Evolutionary conservation across 2,329 filamentous ascomycete genomes (phyloP).

Genomic region (Ceratocystis lukuohia): DNA sequence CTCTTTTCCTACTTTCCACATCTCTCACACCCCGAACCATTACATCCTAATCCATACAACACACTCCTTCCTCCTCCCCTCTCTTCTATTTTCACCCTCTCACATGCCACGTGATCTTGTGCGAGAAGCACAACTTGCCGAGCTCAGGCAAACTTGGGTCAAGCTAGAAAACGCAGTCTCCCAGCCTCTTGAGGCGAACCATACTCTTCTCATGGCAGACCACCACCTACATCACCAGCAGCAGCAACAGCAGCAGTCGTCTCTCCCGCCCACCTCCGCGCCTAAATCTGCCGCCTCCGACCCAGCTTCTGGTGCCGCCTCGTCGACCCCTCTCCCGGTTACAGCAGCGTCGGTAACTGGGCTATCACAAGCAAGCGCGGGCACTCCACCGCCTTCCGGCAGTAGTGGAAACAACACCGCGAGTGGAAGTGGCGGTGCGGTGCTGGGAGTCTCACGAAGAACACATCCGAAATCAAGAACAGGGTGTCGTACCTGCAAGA

Average conservation of each 20-base stretch:
- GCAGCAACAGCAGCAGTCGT: neutral
- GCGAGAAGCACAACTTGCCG: constrained; percentile 8
- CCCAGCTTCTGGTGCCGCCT: neutral
- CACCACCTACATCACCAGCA: neutral
- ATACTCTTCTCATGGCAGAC: neutral
- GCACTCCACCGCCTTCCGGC: too few relatives aligned
- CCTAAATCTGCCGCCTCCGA: neutral
- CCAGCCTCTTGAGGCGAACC: constrained; percentile 7
- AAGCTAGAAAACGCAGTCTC: constrained; percentile 9
- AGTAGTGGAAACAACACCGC: neutral
- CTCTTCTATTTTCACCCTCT: neutral
- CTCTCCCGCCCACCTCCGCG: neutral
- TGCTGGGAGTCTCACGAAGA: constrained; percentile 12
- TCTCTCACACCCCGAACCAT: neutral
- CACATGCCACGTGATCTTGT: constrained; percentile 13
- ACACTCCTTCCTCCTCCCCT: too few relatives aligned
- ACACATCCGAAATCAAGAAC: constrained; percentile 18
- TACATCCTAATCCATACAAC: neutral
- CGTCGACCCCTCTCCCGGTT: neutral
- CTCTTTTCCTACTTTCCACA: neutral
- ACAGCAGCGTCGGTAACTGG: neutral
- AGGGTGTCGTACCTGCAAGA: constrained; percentile 21
- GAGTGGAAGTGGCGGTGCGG: neutral
- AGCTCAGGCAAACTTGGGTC: constrained; percentile 14
- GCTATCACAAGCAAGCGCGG: too few relatives aligned